Conservation (phyloP, 176 grass and related monocot species). For the Urochloa ruziziensis region DNA sequence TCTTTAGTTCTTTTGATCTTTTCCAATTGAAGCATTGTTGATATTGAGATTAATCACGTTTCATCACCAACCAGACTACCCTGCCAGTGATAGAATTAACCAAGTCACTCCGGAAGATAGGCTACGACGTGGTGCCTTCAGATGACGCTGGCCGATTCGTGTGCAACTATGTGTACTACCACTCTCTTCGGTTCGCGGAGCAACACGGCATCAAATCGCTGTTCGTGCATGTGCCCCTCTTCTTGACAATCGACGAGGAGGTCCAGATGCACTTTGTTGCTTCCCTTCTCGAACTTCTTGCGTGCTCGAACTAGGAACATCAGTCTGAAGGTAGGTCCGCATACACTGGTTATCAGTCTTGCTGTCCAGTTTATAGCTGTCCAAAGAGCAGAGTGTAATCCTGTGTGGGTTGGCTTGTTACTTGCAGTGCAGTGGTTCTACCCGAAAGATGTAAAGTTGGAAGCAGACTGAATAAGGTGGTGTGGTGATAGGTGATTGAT, state of each 20-base stretch:
- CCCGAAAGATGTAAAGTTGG: slow-evolving; percentile 36
- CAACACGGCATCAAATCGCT: slow-evolving; percentile 78
- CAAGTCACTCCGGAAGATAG: slow-evolving; percentile 66
- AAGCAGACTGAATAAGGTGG: slow-evolving; percentile 39
- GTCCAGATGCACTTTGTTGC: slow-evolving; percentile 86
- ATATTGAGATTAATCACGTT: background rate
- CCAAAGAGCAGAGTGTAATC: background rate
- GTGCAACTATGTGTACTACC: slow-evolving; percentile 97
- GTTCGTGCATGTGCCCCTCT: slow-evolving; percentile 95
- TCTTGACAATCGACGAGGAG: slow-evolving; percentile 78
- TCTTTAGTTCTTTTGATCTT: background rate
- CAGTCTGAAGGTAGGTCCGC: slow-evolving; percentile 20
- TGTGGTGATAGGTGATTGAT: background rate
- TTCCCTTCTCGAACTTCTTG: slow-evolving; percentile 76
- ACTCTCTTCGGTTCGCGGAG: slow-evolving; percentile 83
- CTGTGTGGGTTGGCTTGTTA: background rate
- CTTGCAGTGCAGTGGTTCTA: slow-evolving; percentile 25
- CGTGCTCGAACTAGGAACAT: slow-evolving; percentile 42
- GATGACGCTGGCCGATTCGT: slow-evolving; percentile 89
- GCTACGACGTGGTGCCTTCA: slow-evolving; percentile 79
- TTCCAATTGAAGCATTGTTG: background rate
- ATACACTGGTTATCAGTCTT: background rate
- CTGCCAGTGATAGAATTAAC: slow-evolving; percentile 71
- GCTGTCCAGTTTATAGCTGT: background rate
- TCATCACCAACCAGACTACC: slow-evolving; percentile 49